A percentile compares a stretch with the other conserved stretches of the same genome.
Conservation (phyloP, 2,329 filamentous ascomycete genomes). For the Alternaria ethzedia region DNA sequence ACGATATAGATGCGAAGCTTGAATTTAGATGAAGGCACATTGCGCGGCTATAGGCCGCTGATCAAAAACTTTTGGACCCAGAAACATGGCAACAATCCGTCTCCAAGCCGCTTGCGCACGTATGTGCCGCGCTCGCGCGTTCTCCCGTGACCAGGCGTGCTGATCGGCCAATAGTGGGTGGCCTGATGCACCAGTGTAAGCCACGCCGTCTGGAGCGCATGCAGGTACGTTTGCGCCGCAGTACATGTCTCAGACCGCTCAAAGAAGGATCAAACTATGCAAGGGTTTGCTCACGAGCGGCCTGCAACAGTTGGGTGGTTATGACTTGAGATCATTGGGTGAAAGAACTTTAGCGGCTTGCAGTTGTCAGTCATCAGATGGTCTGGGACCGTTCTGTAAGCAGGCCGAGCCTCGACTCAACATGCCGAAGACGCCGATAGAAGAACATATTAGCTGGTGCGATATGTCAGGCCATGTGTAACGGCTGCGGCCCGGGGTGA, state of each 20-base stretch:
- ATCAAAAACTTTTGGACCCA: not conserved
- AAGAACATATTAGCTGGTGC: constrained; percentile 7
- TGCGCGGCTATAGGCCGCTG: not conserved
- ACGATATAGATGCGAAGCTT: not conserved
- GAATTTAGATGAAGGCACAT: not conserved
- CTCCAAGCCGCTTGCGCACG: constrained; percentile 4
- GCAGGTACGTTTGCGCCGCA: constrained; percentile 3
- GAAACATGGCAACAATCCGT: not conserved
- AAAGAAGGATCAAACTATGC: not conserved
- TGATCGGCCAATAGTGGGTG: constrained; percentile 13
- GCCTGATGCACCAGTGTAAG: constrained; percentile 7
- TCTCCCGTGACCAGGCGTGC: constrained; percentile 24
- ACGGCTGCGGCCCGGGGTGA: constrained; percentile 16
- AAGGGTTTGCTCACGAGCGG: not conserved
- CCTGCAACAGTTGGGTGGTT: not conserved
- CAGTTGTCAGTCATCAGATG: not conserved
- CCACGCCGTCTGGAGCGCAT: not conserved
- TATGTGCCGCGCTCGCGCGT: constrained; percentile 11
- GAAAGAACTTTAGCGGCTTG: not conserved
- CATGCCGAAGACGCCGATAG: constrained; percentile 26
- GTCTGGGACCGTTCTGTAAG: constrained; percentile 11
- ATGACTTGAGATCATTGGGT: not conserved
- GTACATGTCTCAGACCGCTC: not conserved
- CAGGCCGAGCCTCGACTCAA: constrained; percentile 15
- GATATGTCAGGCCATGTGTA: constrained; percentile 1